phyloP scores from a whole-genome alignment of 2,329 filamentous ascomycete species.

The Metarhizium anisopliae region DNA sequence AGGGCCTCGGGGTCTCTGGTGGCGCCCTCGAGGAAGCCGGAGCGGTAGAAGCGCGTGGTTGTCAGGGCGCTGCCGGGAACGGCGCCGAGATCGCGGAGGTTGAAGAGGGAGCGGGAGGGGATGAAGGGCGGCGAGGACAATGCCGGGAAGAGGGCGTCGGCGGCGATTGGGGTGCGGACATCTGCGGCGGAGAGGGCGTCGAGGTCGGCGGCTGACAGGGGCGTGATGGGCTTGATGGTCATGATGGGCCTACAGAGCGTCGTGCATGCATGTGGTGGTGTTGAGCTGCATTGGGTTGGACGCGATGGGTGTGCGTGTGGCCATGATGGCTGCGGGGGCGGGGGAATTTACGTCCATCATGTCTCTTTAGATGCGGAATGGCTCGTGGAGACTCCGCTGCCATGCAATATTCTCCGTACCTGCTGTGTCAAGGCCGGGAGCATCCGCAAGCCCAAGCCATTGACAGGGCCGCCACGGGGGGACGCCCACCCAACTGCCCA shows the following conservation, averaged over 20 bases:
- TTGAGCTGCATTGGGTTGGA: constrained; percentile 14
- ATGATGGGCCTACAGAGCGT: not conserved
- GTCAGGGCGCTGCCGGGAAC: constrained; percentile 32
- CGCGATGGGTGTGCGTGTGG: no score
- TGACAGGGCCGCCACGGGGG: no score
- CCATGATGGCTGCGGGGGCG: no score
- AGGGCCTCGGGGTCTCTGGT: constrained; percentile 19
- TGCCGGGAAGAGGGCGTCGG: constrained; percentile 24
- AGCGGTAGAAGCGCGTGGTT: constrained; percentile 35
- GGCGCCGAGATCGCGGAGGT: constrained; percentile 41
- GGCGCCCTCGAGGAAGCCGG: constrained; percentile 31
- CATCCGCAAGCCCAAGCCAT: no score
- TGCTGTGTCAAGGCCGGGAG: no score
- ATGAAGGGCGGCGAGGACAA: constrained; percentile 38
- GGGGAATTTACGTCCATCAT: no score
- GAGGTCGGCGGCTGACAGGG: constrained; percentile 16
- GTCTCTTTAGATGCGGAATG: no score
- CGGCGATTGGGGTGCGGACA: constrained; percentile 27
- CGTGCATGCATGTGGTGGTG: constrained; percentile 12
- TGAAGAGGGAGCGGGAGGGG: constrained; percentile 36
- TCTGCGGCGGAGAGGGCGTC: constrained; percentile 33
- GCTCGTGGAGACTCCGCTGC: no score
- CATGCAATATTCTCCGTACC: no score
- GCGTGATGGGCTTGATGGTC: constrained; percentile 8
- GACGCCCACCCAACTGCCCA: no score